A percentile compares a stretch with the other conserved stretches of the same genome.
Conservation (phyloP, 108 stramenopile genomes). For the Mayamaea pseudoterrestris region DNA sequence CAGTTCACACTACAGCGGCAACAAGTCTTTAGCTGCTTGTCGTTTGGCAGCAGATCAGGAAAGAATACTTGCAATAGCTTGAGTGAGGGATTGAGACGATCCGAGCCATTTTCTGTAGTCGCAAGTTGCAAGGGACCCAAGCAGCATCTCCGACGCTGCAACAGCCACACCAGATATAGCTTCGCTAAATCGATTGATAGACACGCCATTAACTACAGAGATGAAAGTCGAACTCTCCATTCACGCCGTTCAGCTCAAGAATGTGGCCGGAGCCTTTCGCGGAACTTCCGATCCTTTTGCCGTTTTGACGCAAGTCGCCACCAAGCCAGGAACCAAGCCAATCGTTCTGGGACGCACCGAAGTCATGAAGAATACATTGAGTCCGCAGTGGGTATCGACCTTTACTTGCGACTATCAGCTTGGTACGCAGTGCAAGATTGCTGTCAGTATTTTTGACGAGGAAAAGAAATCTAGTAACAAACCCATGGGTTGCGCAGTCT, state of each 20-base stretch:
- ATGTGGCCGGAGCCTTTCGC: slow-evolving; percentile 60
- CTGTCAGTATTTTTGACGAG: slow-evolving; percentile 34
- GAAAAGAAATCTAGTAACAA: slow-evolving; percentile 32
- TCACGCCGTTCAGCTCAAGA: slow-evolving; percentile 42
- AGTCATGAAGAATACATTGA: slow-evolving; percentile 52
- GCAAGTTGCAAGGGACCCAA: too few species aligned
- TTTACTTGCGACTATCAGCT: slow-evolving; percentile 56
- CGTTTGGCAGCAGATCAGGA: too few species aligned
- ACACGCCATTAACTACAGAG: too few species aligned
- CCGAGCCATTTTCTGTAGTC: too few species aligned
- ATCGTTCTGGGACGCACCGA: slow-evolving; percentile 60
- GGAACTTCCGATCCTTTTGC: slow-evolving; percentile 69
- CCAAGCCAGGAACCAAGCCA: slow-evolving; percentile 24
- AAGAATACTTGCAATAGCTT: too few species aligned
- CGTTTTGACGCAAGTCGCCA: slow-evolving; percentile 49
- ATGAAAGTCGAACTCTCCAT: slow-evolving; percentile 42
- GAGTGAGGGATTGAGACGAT: too few species aligned
- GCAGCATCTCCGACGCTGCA: too few species aligned
- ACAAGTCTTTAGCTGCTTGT: too few species aligned
- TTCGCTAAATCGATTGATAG: too few species aligned
- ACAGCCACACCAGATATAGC: too few species aligned
- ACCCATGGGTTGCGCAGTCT: slow-evolving; percentile 50
- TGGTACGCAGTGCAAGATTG: slow-evolving; percentile 37
- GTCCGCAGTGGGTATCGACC: slow-evolving; percentile 48
- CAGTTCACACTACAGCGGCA: too few species aligned